A percentile compares a stretch with the other conserved stretches of the same genome.
Conservation (phyloP, 495 filamentous ascomycete genomes). For the Aspergillus nanangensis region DNA sequence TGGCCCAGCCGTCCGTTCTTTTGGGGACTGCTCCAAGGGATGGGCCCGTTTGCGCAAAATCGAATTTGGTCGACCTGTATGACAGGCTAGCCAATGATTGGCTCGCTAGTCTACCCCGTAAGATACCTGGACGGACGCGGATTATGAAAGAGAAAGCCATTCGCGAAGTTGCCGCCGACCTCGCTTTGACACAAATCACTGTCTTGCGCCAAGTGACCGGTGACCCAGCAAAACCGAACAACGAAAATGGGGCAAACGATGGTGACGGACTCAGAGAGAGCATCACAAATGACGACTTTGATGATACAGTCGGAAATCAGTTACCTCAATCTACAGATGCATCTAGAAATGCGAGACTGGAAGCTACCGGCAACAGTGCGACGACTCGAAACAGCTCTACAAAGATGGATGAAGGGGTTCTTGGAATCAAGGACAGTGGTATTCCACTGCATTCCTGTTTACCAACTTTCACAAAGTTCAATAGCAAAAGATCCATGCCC, state of each 20-base stretch:
- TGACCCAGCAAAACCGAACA: background rate
- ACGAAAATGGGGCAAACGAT: no score
- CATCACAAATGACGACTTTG: no score
- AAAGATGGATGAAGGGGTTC: background rate
- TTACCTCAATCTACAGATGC: no score
- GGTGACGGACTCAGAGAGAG: no score
- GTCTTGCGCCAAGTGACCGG: constrained; percentile 10
- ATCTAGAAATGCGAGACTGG: no score
- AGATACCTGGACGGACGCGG: constrained; percentile 32
- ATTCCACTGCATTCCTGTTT: constrained; percentile 27
- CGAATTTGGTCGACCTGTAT: constrained; percentile 28
- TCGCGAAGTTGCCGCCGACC: constrained; percentile 33
- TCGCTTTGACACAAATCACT: constrained; percentile 31
- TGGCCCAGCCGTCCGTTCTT: background rate
- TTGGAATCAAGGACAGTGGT: constrained; percentile 1
- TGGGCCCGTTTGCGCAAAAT: background rate
- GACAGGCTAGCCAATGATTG: constrained; percentile 36
- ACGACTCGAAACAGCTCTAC: background rate
- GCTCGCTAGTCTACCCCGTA: constrained; percentile 29
- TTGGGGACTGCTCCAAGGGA: background rate
- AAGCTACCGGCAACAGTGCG: background rate
- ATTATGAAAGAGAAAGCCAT: constrained; percentile 38
- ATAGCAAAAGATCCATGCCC: constrained; percentile 17
- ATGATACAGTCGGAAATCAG: no score
- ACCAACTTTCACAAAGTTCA: constrained; percentile 27